Conservation (phyloP, 495 filamentous ascomycete species). For the Talaromyces borbonicus region DNA sequence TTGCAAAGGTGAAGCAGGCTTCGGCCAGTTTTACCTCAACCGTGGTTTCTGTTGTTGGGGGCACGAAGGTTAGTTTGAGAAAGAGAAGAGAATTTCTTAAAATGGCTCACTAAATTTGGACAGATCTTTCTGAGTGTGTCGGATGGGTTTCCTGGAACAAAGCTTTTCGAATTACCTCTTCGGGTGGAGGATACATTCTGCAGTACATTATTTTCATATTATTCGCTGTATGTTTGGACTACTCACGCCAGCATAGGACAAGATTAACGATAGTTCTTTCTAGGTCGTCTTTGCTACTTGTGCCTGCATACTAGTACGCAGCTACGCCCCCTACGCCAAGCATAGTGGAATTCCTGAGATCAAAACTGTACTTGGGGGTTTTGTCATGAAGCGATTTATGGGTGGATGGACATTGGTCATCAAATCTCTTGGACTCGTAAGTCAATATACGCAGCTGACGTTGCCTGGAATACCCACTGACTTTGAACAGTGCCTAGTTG, state of each 20-base stretch:
- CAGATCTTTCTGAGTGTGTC: slow-evolving; percentile 60
- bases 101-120: slow-evolving; percentile 4
- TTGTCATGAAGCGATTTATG: slow-evolving; percentile 86
- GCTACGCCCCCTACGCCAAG: slow-evolving; percentile 80
- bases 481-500: slow-evolving; percentile 65
- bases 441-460: slow-evolving; percentile 12
- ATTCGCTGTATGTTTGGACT: slow-evolving; percentile 55
- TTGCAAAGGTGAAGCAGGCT: slow-evolving; percentile 62
- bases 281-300: slow-evolving; percentile 71
- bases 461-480: slow-evolving; percentile 22
- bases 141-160: slow-evolving; percentile 82
- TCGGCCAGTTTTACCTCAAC: slow-evolving; percentile 83
- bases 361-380: slow-evolving; percentile 91
- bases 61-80: slow-evolving; percentile 51
- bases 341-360: slow-evolving; percentile 98
- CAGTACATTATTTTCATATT: slow-evolving; percentile 80
- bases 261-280: slow-evolving; percentile 10
- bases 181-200: slow-evolving; percentile 62
- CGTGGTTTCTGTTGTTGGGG: slow-evolving; percentile 88
- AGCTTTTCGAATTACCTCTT: slow-evolving; percentile 55
- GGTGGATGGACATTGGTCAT: slow-evolving; percentile 87
- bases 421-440: slow-evolving; percentile 84
- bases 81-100: not conserved
- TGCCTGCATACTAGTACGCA: slow-evolving; percentile 70
- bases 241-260: slow-evolving; percentile 6